Base-by-base conservation (phyloP, 148 eudicot genomes). In the Camellia sinensis region DNA sequence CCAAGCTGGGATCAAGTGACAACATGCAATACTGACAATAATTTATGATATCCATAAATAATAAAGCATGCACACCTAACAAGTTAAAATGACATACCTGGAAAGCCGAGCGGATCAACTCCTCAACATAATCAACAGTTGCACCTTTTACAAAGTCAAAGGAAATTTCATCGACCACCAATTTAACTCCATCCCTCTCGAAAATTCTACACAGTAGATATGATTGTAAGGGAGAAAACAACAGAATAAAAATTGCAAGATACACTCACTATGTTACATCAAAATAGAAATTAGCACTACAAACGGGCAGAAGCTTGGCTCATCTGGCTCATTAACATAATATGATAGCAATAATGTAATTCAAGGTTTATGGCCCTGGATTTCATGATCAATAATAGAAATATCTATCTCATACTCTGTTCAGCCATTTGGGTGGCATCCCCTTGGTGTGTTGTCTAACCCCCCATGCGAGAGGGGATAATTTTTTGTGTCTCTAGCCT, bases 101-200 rank as follows among this genome's bases (percentile, higher is more conserved):
- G 64, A 96, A 96, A 59, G 98, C 99, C 75, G 99, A 92, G 37
- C 99, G 97, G 64, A 94, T 96, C 73, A 96, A 92, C 90, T 96
- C 99, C 89, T 94, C 95, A 29, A 88, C 99, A 87, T 94, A 94
- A 92, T 96, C 99, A 86, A 96, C 87, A 50, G 92, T 92, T 14
- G 99, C 91, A 70, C 99, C 99, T 80, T 94, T 96, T 61, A 96
- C 99, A 82, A 96, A 96, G 83, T 87, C 99, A n/a, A 87, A 86
- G 2, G 99, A 96, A 78, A 96, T 89, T 21, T 84, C 88, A 84
- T 96, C 99, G 45, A 96, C 91, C 80, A 90, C 97, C 87, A 96
- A 80, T 80, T 91, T 94, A 60, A 91, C 94, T 65, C 99, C 99
- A 81, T 94, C 92, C 84, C 81, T 95, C 81, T 94, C 97, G 41